Conservation (phyloP, 148 eudicot genomes). For the Vaccinium darrowii region DNA sequence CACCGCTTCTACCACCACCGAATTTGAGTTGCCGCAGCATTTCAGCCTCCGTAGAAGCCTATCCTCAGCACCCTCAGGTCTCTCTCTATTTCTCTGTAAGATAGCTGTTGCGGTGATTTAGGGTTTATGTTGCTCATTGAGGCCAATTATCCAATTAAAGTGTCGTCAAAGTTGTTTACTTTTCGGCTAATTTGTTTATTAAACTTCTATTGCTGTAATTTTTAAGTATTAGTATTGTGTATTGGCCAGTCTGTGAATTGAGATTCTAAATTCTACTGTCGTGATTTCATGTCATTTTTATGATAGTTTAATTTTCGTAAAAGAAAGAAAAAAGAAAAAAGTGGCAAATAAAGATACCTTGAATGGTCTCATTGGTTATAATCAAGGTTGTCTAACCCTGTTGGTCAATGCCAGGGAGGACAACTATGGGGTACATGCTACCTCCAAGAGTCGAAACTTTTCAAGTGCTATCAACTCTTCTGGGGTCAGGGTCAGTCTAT, state of each 20-base stretch:
- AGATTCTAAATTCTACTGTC: neutral
- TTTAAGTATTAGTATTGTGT: neutral
- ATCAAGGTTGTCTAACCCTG: neutral
- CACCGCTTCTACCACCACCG: neutral
- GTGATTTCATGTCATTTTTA: neutral
- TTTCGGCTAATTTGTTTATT: neutral
- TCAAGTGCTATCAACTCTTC: neutral
- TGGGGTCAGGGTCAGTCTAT: neutral
- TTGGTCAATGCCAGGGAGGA: neutral
- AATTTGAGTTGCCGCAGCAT: neutral
- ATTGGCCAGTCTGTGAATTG: neutral
- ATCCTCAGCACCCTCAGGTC: conserved; percentile 5
- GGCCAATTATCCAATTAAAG: neutral
- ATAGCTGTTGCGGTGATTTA: neutral
- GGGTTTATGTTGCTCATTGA: neutral
- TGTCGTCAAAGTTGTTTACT: neutral
- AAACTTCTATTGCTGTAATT: neutral
- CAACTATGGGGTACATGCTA: neutral
- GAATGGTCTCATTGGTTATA: neutral
- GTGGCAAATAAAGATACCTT: neutral
- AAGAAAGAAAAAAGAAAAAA: neutral
- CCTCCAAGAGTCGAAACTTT: neutral
- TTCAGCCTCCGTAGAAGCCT: conserved; percentile 9
- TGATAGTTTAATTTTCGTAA: neutral
- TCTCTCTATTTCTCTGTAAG: neutral